phyloP scores from a whole-genome alignment of 306 rosid species.

The Rosa chinensis region DNA sequence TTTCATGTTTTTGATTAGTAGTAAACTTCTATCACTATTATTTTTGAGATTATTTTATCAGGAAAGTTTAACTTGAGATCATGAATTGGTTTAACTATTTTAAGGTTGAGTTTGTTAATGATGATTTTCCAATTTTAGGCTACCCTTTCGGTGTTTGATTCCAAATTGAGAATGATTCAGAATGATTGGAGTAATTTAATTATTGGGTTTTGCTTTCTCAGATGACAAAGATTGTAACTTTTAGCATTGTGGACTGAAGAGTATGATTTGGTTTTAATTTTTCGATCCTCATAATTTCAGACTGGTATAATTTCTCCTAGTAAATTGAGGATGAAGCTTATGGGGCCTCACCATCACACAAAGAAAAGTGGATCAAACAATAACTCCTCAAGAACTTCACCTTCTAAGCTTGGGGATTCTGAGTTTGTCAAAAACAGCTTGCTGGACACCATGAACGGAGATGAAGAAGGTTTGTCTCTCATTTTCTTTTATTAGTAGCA shows the following conservation, averaged over 20 bases:
- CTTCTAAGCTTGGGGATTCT: slow-evolving; percentile 69
- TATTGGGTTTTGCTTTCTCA: slow-evolving; percentile 7
- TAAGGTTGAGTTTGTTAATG: neutral
- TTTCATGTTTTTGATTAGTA: neutral
- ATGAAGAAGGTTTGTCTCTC: slow-evolving; percentile 64
- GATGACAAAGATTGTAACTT: slow-evolving; percentile 6
- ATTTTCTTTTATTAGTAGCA: neutral
- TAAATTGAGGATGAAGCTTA: slow-evolving; percentile 88
- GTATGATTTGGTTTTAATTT: neutral
- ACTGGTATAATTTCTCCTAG: slow-evolving; percentile 92
- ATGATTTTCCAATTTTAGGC: neutral
- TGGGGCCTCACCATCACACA: slow-evolving; percentile 63
- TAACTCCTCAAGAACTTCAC: slow-evolving; percentile 94
- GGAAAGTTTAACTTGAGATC: neutral
- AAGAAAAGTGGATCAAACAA: slow-evolving; percentile 86
- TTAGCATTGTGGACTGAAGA: slow-evolving; percentile 12
- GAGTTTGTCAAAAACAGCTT: slow-evolving; percentile 72
- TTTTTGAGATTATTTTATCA: neutral
- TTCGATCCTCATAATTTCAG: slow-evolving; percentile 38
- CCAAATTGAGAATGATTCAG: slow-evolving; percentile 1
- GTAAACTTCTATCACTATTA: neutral
- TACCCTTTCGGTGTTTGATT: neutral
- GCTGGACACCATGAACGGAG: slow-evolving; percentile 45
- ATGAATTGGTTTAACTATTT: neutral
- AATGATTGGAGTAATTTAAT: slow-evolving; percentile 16